Evolutionary conservation across 179 eudicot species (phyloP).

Genomic region (Silene noctiflora): DNA sequence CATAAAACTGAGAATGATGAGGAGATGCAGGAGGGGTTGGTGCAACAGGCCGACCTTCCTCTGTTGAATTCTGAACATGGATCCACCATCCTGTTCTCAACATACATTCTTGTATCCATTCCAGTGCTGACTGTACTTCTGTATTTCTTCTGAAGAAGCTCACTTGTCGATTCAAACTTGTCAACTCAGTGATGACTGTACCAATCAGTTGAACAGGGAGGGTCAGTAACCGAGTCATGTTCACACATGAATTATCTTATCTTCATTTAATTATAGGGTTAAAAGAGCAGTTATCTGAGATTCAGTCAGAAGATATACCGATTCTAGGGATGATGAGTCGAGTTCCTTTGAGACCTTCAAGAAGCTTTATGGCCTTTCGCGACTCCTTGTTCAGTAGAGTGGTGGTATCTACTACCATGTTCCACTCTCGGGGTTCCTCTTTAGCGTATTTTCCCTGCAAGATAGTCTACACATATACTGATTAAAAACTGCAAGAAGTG

Average conservation of each 20-base stretch:
- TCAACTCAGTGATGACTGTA: conserved; percentile 72
- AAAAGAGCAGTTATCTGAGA: not conserved
- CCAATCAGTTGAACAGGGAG: conserved; percentile 11
- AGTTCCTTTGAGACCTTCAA: conserved; percentile 80
- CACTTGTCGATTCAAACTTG: conserved; percentile 51
- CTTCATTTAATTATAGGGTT: too few relatives aligned
- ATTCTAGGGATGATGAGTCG: conserved; percentile 64
- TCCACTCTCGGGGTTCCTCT: conserved; percentile 48
- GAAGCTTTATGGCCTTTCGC: conserved; percentile 64
- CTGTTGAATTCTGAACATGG: conserved; percentile 60
- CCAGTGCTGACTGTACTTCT: conserved; percentile 53
- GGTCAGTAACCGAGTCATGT: not conserved
- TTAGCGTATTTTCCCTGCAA: conserved; percentile 40
- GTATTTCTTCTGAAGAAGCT: conserved; percentile 56
- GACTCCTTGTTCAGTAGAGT: conserved; percentile 64
- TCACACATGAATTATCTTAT: too few relatives aligned
- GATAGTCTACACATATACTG: conserved; percentile 4
- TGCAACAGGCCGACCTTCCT: conserved; percentile 50
- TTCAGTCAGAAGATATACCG: conserved; percentile 37
- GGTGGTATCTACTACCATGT: conserved; percentile 62
- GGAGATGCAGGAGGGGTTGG: conserved; percentile 64
- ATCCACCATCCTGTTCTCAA: conserved; percentile 64
- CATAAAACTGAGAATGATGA: conserved; percentile 27
- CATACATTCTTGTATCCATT: conserved; percentile 84
- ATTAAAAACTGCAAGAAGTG: not conserved